Conservation (phyloP, 257 asterid species). For the Penstemon barbatus region DNA sequence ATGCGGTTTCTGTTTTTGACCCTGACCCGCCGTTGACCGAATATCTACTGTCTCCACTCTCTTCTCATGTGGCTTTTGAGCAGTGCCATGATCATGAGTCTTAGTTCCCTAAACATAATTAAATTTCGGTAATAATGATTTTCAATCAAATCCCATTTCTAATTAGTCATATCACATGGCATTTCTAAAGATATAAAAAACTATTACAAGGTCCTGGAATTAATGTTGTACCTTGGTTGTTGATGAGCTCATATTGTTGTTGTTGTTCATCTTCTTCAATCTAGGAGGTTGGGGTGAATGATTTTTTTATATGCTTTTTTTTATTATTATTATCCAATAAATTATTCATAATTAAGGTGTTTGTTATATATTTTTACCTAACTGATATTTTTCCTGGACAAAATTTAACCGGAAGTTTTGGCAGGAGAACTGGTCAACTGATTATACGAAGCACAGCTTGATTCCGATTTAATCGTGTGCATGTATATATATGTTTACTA, state of each 20-base stretch:
- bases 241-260: slow-evolving; percentile 39
- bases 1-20: slow-evolving; percentile 30
- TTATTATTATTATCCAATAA: background rate
- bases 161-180: background rate
- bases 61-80: slow-evolving; percentile 34
- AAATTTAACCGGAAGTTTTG: slow-evolving; percentile 17
- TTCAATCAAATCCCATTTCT: background rate
- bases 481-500: too few species aligned
- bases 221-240: slow-evolving; percentile 38
- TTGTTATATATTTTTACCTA: background rate
- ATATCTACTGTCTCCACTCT: slow-evolving; percentile 42
- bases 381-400: slow-evolving; percentile 17
- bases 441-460: slow-evolving; percentile 6
- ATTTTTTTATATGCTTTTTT: slow-evolving; percentile 14
- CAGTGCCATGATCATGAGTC: background rate
- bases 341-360: background rate
- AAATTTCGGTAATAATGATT: background rate
- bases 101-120: slow-evolving; percentile 25
- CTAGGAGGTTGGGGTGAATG: background rate
- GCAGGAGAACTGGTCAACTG: slow-evolving; percentile 27
- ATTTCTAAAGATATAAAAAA: background rate
- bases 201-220: background rate
- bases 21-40: slow-evolving; percentile 47
- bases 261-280: slow-evolving; percentile 15
- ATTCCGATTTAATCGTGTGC: slow-evolving; percentile 21